Percentiles rank a stretch among this genome's conserved stretches.
Evolutionary conservation across 73 alveolate species (phyloP).

Genomic region (Breviolum minutum): DNA sequence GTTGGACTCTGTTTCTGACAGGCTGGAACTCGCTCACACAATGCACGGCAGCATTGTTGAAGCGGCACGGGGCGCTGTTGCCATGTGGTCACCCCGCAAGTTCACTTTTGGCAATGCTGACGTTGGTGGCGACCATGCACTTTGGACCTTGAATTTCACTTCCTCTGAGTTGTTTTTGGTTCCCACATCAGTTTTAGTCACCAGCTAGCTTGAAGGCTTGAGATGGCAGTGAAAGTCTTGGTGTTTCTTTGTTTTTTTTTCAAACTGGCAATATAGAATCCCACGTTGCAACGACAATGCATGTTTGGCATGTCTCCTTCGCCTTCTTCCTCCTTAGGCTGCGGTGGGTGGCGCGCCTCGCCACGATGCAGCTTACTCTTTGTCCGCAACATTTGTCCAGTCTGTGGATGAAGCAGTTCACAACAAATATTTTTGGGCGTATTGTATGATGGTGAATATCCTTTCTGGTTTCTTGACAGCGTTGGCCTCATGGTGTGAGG

Average conservation of each 20-base stretch:
- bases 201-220: too few relatives aligned
- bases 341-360: not conserved
- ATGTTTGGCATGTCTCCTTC: too few relatives aligned
- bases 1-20: not conserved
- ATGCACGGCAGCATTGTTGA: constrained; percentile 1
- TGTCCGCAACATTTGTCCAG: not conserved
- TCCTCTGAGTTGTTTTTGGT: not conserved
- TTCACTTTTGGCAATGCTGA: not conserved
- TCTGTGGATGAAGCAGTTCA: not conserved
- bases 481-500: not conserved
- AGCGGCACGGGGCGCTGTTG: constrained; percentile 1
- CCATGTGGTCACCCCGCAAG: not conserved
- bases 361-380: not conserved
- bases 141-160: not conserved
- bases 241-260: too few relatives aligned
- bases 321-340: too few relatives aligned
- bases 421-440: constrained; percentile 26
- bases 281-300: too few relatives aligned
- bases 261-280: too few relatives aligned
- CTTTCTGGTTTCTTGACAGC: constrained; percentile 8
- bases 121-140: not conserved
- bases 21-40: not conserved
- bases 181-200: not conserved
- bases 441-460: not conserved
- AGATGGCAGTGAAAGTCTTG: too few relatives aligned